A percentile compares a stretch with the other conserved stretches of the same genome.
Evolutionary conservation across 352 stramenopile genomes (phyloP).

Genomic region (Globisporangium takayamanum): DNA sequence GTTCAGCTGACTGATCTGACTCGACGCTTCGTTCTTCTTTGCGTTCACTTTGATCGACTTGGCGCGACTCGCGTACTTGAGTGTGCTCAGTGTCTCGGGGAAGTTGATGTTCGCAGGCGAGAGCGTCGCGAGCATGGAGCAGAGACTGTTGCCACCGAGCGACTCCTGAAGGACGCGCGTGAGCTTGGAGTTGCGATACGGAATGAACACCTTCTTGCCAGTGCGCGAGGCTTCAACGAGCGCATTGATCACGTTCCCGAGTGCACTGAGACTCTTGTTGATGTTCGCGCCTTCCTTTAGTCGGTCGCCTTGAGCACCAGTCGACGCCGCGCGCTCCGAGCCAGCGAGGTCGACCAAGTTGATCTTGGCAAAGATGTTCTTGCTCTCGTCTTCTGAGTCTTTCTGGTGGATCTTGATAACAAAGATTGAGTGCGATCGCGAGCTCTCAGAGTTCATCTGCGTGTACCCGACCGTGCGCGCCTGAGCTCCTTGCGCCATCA

Average conservation of each 20-base stretch:
- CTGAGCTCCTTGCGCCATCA: slow-evolving; percentile 65
- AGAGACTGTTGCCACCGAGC: slow-evolving; percentile 91
- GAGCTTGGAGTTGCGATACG: slow-evolving; percentile 93
- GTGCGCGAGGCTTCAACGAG: slow-evolving; percentile 78
- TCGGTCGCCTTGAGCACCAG: slow-evolving; percentile 83
- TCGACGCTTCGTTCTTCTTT: slow-evolving; percentile 91
- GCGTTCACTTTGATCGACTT: slow-evolving; percentile 94
- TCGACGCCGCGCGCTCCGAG: slow-evolving; percentile 88
- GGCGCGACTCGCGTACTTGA: slow-evolving; percentile 93
- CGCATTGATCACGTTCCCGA: slow-evolving; percentile 93
- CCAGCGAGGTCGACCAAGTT: slow-evolving; percentile 94
- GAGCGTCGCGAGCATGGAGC: slow-evolving; percentile 93
- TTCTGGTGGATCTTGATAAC: slow-evolving; percentile 95
- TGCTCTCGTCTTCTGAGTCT: slow-evolving; percentile 71
- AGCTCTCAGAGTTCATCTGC: slow-evolving; percentile 92
- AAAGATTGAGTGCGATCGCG: slow-evolving; percentile 93
- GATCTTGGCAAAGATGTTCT: slow-evolving; percentile 90
- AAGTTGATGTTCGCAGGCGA: slow-evolving; percentile 94
- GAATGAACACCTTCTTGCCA: slow-evolving; percentile 88
- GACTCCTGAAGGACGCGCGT: slow-evolving; percentile 90
- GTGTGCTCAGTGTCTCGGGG: slow-evolving; percentile 92
- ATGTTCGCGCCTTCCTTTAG: slow-evolving; percentile 93
- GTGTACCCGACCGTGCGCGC: slow-evolving; percentile 80
- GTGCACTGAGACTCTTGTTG: slow-evolving; percentile 90
- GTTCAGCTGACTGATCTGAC: slow-evolving; percentile 87